Percentiles rank a stretch among this genome's conserved stretches.
These are phyloP conservation scores for Boletus huronensis DNA, from an alignment of 768 basidiomycete species.

Conservation along the genomic window DNA sequence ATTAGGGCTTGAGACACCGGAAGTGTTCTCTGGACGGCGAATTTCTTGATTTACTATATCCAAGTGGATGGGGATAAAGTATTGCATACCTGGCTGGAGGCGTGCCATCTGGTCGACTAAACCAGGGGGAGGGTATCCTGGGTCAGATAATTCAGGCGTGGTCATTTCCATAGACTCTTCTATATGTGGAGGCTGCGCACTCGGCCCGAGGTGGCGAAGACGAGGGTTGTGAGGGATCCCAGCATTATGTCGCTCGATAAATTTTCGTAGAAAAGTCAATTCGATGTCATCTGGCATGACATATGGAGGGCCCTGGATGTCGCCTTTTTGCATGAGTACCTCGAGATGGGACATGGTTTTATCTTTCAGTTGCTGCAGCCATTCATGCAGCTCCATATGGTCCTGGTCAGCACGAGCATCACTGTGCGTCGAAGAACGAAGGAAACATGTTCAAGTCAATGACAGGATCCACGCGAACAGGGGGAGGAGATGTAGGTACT, in stretches of 20 bases:
- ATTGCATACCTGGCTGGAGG: conserved; percentile 32
- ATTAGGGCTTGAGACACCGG: conserved; percentile 31
- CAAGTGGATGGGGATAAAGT: not conserved
- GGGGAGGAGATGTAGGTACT: conserved; percentile 9
- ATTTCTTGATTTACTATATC: conserved; percentile 4
- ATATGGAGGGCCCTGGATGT: conserved; percentile 81
- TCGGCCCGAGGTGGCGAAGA: conserved; percentile 50
- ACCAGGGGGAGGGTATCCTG: conserved; percentile 29
- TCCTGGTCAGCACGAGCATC: conserved; percentile 83
- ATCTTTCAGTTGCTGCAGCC: conserved; percentile 84
- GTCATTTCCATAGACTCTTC: conserved; percentile 35
- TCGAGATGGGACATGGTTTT: conserved; percentile 88
- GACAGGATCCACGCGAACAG: not conserved
- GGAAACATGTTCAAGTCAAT: conserved; percentile 6
- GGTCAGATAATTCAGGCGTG: conserved; percentile 34
- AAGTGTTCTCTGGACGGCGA: conserved; percentile 22
- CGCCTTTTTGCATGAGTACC: conserved; percentile 83
- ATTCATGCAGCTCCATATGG: conserved; percentile 86
- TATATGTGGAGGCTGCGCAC: conserved; percentile 31
- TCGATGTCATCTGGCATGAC: conserved; percentile 78
- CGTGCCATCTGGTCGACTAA: conserved; percentile 35
- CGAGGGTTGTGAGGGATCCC: conserved; percentile 78
- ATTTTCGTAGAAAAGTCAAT: conserved; percentile 73
- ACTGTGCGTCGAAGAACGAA: conserved; percentile 11
- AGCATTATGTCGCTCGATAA: conserved; percentile 75